These are phyloP conservation scores for Mortierella sp. DNA, from an alignment of 371 early-diverging fungal genomes.

Conservation along the genomic window DNA sequence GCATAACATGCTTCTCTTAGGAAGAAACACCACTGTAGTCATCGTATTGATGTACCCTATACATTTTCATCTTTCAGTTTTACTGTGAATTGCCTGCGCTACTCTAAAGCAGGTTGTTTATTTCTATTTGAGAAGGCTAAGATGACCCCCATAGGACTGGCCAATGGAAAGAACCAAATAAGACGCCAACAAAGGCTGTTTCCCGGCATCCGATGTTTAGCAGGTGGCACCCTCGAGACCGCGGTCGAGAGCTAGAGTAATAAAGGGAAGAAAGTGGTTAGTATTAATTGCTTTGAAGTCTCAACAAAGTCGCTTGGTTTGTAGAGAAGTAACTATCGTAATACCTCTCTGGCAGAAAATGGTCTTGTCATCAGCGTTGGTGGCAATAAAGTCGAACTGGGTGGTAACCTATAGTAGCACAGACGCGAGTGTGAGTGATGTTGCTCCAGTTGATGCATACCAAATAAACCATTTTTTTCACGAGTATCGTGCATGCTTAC, in stretches of 20 bases:
- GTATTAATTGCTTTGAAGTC: neutral
- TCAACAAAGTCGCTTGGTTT: neutral
- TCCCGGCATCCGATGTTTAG: too few relatives aligned
- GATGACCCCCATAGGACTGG: too few relatives aligned
- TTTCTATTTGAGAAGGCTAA: too few relatives aligned
- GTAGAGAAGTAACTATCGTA: neutral
- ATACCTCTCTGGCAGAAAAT: constrained; percentile 2
- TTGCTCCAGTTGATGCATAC: too few relatives aligned
- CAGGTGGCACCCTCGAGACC: neutral
- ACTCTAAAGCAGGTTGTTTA: too few relatives aligned
- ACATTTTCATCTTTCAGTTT: too few relatives aligned
- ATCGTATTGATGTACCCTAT: too few relatives aligned
- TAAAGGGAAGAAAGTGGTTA: neutral
- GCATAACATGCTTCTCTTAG: too few relatives aligned
- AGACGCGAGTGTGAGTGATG: neutral
- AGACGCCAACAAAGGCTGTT: neutral
- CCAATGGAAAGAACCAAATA: neutral
- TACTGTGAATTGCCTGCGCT: too few relatives aligned
- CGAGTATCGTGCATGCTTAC: neutral
- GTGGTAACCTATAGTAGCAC: neutral
- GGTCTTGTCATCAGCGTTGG: neutral
- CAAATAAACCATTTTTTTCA: too few relatives aligned
- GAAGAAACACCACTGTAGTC: too few relatives aligned
- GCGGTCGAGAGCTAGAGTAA: neutral
- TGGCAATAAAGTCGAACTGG: constrained; percentile 3